A percentile compares a stretch with the other conserved stretches of the same genome.
Conservation (phyloP, 2,329 filamentous ascomycete species). For the Hypomyces perniciosus region DNA sequence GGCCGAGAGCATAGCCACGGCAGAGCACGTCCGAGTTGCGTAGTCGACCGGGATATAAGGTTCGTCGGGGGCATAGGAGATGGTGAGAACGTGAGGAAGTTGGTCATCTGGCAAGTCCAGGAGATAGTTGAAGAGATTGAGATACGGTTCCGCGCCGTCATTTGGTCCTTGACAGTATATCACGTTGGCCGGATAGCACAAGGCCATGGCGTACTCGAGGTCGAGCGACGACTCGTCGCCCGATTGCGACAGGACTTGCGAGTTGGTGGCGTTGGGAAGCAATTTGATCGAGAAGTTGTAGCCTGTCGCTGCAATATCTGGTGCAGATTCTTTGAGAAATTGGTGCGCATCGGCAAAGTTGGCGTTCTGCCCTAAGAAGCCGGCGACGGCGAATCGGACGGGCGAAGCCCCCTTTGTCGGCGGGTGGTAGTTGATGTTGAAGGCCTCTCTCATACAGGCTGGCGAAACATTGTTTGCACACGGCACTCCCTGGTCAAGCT, state of each 20-base stretch:
- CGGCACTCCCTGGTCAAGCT: too few species aligned
- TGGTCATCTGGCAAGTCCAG: conserved; percentile 37
- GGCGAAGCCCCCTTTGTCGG: too few species aligned
- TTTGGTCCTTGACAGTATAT: conserved; percentile 10
- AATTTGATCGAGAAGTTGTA: conserved; percentile 36
- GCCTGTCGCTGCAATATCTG: conserved; percentile 27
- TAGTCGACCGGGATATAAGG: conserved; percentile 46
- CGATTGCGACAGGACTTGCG: conserved; percentile 30
- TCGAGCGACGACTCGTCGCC: conserved; percentile 43
- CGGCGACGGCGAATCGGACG: conserved; percentile 41
- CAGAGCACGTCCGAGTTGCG: conserved; percentile 45
- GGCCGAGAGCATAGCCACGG: conserved; percentile 46
- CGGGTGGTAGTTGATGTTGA: too few species aligned
- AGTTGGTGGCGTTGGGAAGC: conserved; percentile 40
- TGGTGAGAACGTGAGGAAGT: conserved; percentile 50
- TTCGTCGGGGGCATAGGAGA: conserved; percentile 56
- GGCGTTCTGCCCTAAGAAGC: conserved; percentile 44
- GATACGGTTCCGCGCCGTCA: conserved; percentile 47
- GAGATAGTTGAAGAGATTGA: conserved; percentile 47
- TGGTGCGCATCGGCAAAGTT: conserved; percentile 35
- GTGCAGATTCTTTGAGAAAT: conserved; percentile 32
- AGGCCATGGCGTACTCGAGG: conserved; percentile 40
- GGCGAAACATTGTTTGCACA: too few species aligned
- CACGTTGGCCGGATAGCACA: conserved; percentile 39
- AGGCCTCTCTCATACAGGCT: too few species aligned